These are phyloP conservation scores for Saccharum spontaneum DNA, from an alignment of 176 grass and related monocot species.

Conservation along the genomic window DNA sequence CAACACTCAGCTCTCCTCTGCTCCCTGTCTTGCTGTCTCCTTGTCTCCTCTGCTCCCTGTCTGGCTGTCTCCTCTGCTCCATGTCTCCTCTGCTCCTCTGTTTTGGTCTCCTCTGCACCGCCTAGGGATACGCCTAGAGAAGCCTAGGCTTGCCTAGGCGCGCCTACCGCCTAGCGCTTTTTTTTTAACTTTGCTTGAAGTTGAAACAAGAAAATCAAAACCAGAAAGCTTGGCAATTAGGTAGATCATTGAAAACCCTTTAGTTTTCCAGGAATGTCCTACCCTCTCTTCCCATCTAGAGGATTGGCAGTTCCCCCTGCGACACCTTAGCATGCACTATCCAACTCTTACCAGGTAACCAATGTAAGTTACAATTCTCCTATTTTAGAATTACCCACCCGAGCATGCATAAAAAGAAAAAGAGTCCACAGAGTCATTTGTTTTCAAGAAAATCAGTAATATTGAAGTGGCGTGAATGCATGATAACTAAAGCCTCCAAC, in stretches of 20 bases:
- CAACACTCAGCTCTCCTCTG: no score
- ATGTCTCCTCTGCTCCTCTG: no score
- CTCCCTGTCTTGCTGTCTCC: no score
- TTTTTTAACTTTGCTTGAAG: background rate
- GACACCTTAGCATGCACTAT: background rate
- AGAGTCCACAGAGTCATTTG: background rate
- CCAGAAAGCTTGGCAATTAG: background rate
- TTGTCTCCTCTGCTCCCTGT: no score
- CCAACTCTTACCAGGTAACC: background rate
- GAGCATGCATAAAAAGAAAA: conserved; percentile 10
- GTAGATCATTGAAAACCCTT: conserved; percentile 3
- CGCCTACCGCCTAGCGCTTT: no score
- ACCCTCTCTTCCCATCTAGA: background rate
- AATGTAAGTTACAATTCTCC: conserved; percentile 10
- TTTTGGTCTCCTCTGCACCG: no score
- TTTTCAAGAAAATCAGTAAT: conserved; percentile 20
- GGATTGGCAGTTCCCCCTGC: background rate
- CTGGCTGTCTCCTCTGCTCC: no score
- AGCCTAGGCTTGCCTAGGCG: no score
- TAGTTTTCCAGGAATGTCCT: background rate
- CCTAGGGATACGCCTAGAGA: no score
- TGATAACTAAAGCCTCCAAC: conserved; percentile 24
- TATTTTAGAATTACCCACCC: background rate
- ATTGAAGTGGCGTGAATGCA: background rate
- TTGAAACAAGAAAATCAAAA: conserved; percentile 15